Base-by-base conservation (phyloP, 768 basidiomycete genomes). In the Melanogaster broomeanus region DNA sequence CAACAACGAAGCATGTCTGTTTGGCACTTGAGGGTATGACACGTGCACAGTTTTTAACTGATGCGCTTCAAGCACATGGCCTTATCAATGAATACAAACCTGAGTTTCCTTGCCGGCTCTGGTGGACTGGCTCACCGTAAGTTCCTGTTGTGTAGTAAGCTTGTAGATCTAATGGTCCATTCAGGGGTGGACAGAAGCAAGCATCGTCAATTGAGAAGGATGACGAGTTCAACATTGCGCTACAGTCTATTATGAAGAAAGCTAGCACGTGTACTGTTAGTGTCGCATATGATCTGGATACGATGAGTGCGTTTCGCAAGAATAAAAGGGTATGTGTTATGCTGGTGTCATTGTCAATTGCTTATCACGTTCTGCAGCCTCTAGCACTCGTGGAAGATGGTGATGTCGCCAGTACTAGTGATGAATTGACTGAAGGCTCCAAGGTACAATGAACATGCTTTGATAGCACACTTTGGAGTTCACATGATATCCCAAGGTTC, bases 221-320 rank as follows among this genome's bases (percentile, higher is more conserved):
- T 35, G 9, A 53, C 19, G 52, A 53, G 16, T 53, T 53, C 27
- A n/a, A 31, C 16, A 27, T 51, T 39, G 40, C 48, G 25, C 37
- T 53, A 18, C 18, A n/a, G 15, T 34, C 52, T n/a, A 27, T 52
- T 6, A 30, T 61, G 16, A 48, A 48, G 25, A 51, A 49, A 33
- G 57, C n/a, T 50, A 55, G 27, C 6, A 48, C 51, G 13, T 44
- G 44, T 33, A 42, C 51, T 15, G 40, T 59, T n/a, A 22, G 47
- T 21, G 57, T 58, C 13, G 57, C 60, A 48, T 58, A 53, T 51
- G 60, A 64, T 41, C 21, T 58, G 1, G 56, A 62, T 52, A 48
- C 31, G 13, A 64, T 64, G 61, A 53, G 51, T 19, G 61, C 61
- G 18, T 51, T 62, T 47, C 46, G 53, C 1, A 55, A 53, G 28